Percentiles rank a stretch among this genome's conserved stretches.
Evolutionary conservation across 2,329 filamentous ascomycete genomes (phyloP).

Genomic region (Capronia coronata): DNA sequence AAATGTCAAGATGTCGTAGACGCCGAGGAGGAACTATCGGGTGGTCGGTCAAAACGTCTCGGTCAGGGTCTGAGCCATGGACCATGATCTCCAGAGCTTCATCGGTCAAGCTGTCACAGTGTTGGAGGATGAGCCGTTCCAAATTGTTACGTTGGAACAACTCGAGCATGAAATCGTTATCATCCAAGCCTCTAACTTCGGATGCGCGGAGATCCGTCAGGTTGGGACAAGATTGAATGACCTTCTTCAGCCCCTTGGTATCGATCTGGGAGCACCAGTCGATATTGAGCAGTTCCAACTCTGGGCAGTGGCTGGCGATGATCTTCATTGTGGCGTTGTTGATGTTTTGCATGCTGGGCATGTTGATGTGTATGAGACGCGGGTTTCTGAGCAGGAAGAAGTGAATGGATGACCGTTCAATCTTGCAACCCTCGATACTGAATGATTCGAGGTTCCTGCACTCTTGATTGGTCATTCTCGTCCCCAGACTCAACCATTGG

Average conservation of each 20-base stretch:
- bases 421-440: constrained; percentile 81
- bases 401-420: constrained; percentile 70
- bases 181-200: constrained; percentile 74
- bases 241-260: constrained; percentile 63
- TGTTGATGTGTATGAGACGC: constrained; percentile 73
- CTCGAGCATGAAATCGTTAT: constrained; percentile 61
- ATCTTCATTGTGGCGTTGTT: constrained; percentile 82
- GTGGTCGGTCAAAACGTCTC: constrained; percentile 71
- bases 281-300: constrained; percentile 77
- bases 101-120: constrained; percentile 72
- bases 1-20: constrained; percentile 78
- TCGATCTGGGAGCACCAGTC: constrained; percentile 90
- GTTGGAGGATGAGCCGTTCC: constrained; percentile 73
- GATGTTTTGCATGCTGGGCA: constrained; percentile 72
- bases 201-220: constrained; percentile 75
- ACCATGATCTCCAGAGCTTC: constrained; percentile 66
- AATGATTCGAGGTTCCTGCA: constrained; percentile 84
- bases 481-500: constrained; percentile 65
- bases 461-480: constrained; percentile 59
- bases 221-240: constrained; percentile 65
- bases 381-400: constrained; percentile 73
- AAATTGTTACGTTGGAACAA: constrained; percentile 76
- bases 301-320: constrained; percentile 71
- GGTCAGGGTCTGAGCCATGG: constrained; percentile 66
- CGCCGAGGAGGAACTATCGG: constrained; percentile 70